Base-by-base conservation (phyloP, 345 rosid genomes). In the Melastoma malabathricum region DNA sequence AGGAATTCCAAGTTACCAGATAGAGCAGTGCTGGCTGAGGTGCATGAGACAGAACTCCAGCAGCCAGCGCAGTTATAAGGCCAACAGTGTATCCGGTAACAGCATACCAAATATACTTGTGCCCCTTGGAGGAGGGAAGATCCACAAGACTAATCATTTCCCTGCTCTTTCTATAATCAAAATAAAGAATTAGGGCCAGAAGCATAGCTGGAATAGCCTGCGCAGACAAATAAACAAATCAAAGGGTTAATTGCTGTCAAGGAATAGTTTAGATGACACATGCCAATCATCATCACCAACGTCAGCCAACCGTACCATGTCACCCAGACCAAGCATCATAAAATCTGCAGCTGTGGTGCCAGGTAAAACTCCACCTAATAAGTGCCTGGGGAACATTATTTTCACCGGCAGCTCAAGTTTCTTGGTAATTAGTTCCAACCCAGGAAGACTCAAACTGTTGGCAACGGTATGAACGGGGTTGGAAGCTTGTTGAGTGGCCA, bases 261-360 rank as follows among this genome's bases (percentile, higher is more conserved):
- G n/a, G n/a, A n/a, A n/a, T n/a, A n/a, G n/a, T n/a, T n/a, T n/a
- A n/a, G n/a, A n/a, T n/a, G n/a, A n/a, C n/a, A n/a, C n/a, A n/a
- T n/a, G n/a, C n/a, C n/a, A n/a, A n/a, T n/a, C n/a, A n/a, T n/a
- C n/a, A n/a, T n/a, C n/a, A 29, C 38, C 5, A 29, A 29, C 12
- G 9, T 34, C 41, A 1, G 38, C 44, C 62, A 46, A 77, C 45
- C 63, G 44, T 81, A 92, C 98, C 98, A 92, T 87, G 75, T 92
- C 98, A 59, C 98, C 98, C 20, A 92, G 98, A 56, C 98, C 96
- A 57, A 92, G 95, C 96, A 92, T 87, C 96, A 87, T 87, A 77
- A 75, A 92, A 59, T 92, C 90, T 3, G 80, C 62, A 49, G 80
- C 66, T 58, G 56, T 77, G 58, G 72, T 77, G 56, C 84, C 89